Evolutionary conservation across 1,284 basidiomycete genomes (phyloP), one percentile per base, ranked within the genome.

Genomic region (Leucoagaricus sp.): DNA sequence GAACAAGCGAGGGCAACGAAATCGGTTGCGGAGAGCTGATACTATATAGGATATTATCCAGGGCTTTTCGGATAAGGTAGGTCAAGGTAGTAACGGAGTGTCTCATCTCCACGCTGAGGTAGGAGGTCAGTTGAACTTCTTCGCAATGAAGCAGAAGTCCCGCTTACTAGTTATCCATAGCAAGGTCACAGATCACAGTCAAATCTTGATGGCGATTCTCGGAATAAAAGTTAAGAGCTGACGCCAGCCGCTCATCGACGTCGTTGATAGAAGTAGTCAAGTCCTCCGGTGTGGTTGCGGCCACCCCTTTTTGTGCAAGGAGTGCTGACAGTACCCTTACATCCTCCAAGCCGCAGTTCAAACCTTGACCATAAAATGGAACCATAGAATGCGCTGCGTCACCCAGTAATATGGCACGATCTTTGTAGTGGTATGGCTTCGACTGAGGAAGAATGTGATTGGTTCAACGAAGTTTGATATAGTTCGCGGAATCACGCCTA

Each of bases 381-480:
- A 96, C 93, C 94, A 98, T 98, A 41, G 93, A 91, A 74, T 99
- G 96, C 5, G 95, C 93, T 33, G 96, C 89, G 72, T 99, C 96
- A 49, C 96, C 96, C 49, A 99, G 76, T 53, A 99, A 82, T 36
- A 98, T 80, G 51, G 83, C 94, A 64, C 93, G 85, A 73, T 94
- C 93, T 70, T 85, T 85, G 79, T 93, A 95, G 71, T 96, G 91
- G 72, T 96, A 94, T 41, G 95, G 95, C 58, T 82, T 86, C 65
- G 87, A 85, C 89, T 95, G 68, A 60, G 60, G 64, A 68, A 53
- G 49, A 60, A 61, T 62, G 55, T 63, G 60, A 66, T 63, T 66
- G 65, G 65, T 69, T 62, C 63, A 62, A 65, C 60, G 53, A 48
- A 61, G 48, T 36, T 47, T 62, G 61, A 63, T 54, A 50, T 54